phyloP scores from a whole-genome alignment of 108 stramenopile genomes.

The Cylindrotheca fusiformis region DNA sequence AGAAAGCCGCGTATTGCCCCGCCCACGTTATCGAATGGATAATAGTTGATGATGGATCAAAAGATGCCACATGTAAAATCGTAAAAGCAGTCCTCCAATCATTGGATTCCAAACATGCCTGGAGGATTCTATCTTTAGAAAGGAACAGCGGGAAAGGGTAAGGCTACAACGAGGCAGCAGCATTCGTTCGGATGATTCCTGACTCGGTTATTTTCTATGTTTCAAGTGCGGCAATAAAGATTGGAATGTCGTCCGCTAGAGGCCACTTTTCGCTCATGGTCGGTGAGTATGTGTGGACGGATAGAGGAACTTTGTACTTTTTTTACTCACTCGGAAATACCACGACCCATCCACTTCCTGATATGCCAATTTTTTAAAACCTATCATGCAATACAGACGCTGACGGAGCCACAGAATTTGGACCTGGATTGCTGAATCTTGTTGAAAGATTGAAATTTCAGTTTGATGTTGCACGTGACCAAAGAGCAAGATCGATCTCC shows the following conservation, averaged over 20 bases:
- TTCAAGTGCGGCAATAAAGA: slow-evolving; percentile 61
- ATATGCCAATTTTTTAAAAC: no score
- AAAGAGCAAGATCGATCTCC: slow-evolving; percentile 1
- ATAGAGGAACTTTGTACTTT: no score
- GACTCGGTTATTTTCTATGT: not conserved
- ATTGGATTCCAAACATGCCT: not conserved
- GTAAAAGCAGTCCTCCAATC: slow-evolving; percentile 6
- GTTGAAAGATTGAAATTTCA: slow-evolving; percentile 22
- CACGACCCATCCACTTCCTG: no score
- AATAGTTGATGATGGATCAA: slow-evolving; percentile 85
- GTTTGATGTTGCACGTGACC: not conserved
- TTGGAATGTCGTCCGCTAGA: slow-evolving; percentile 59
- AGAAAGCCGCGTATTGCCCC: not conserved
- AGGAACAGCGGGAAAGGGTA: slow-evolving; percentile 29
- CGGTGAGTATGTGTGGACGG: slow-evolving; percentile 24
- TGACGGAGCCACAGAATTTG: slow-evolving; percentile 84
- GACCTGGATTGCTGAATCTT: slow-evolving; percentile 55
- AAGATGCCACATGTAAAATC: slow-evolving; percentile 55
- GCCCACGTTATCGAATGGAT: slow-evolving; percentile 57
- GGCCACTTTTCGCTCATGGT: slow-evolving; percentile 69
- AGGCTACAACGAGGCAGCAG: not conserved
- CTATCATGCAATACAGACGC: no score
- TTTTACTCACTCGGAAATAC: no score
- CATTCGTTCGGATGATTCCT: not conserved
- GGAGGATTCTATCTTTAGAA: slow-evolving; percentile 22